Conservation (phyloP, 2,329 filamentous ascomycete genomes). For the Lachnellula hyalina region DNA sequence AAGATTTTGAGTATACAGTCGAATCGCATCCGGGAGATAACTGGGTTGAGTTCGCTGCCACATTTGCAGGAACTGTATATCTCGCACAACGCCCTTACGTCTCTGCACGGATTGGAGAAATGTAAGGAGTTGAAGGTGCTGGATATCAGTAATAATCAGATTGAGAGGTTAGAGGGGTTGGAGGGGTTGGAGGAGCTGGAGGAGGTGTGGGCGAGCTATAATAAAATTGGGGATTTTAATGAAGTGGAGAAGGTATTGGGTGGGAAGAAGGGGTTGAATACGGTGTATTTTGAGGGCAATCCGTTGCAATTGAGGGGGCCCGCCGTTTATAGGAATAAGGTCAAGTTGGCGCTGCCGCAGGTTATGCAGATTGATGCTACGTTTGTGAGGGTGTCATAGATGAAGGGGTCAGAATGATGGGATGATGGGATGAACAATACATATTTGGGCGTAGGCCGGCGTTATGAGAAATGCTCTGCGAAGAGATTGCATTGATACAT, state of each 20-base stretch:
- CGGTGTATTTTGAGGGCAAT: conserved; percentile 96
- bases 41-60: conserved; percentile 66
- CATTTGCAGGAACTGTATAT: conserved; percentile 91
- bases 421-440: not conserved
- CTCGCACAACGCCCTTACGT: conserved; percentile 84
- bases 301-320: conserved; percentile 74
- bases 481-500: not conserved
- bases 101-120: conserved; percentile 65
- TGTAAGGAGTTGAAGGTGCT: conserved; percentile 65
- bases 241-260: conserved; percentile 75
- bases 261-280: conserved; percentile 75
- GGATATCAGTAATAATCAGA: conserved; percentile 85
- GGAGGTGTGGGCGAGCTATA: conserved; percentile 93
- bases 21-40: conserved; percentile 78
- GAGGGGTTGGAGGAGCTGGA: conserved; percentile 66
- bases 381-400: conserved; percentile 30
- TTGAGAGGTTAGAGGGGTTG: conserved; percentile 69
- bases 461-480: not conserved
- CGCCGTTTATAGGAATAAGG: conserved; percentile 91
- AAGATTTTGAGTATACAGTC: conserved; percentile 91
- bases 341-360: conserved; percentile 79
- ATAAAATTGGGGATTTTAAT: conserved; percentile 70
- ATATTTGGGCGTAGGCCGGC: not conserved
- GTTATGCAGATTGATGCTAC: conserved; percentile 91
- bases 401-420: not conserved